phyloP scores from a whole-genome alignment of 2,329 filamentous ascomycete genomes.

The Colletotrichum incanum region DNA sequence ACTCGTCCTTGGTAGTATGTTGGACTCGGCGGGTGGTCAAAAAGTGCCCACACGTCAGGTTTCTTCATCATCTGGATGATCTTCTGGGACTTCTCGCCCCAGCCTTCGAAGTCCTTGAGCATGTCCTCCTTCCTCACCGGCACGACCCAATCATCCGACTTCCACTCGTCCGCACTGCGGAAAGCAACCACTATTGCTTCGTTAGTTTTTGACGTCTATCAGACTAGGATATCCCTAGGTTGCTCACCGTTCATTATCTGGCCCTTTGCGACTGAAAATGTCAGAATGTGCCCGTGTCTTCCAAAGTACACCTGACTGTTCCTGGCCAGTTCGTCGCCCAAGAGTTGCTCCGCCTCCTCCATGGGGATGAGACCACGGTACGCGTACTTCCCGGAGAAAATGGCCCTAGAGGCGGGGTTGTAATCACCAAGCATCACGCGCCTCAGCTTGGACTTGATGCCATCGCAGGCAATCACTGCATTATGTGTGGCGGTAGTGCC shows the following conservation, averaged over 20 bases:
- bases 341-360: constrained; percentile 63
- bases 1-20: constrained; percentile 43
- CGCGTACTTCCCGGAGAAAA: constrained; percentile 71
- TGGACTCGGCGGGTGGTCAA: constrained; percentile 37
- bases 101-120: constrained; percentile 32
- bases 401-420: constrained; percentile 55
- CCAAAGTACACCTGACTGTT: constrained; percentile 69
- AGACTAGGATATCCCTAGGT: no score
- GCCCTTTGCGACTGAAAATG: constrained; percentile 71
- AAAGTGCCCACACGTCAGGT: constrained; percentile 39
- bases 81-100: constrained; percentile 20
- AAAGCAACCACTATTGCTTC: constrained; percentile 20
- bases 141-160: constrained; percentile 35
- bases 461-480: constrained; percentile 70
- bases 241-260: constrained; percentile 63
- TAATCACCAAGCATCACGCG: constrained; percentile 64
- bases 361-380: constrained; percentile 67
- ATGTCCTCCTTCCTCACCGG: constrained; percentile 30
- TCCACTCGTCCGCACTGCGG: constrained; percentile 30
- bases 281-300: constrained; percentile 68
- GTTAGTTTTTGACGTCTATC: background rate
- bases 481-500: constrained; percentile 57
- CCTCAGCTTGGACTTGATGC: constrained; percentile 67
- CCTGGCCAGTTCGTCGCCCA: constrained; percentile 58
- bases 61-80: constrained; percentile 39